phyloP scores from a whole-genome alignment of 371 early-diverging fungal genomes.

The Dichotomocladium elegans region DNA sequence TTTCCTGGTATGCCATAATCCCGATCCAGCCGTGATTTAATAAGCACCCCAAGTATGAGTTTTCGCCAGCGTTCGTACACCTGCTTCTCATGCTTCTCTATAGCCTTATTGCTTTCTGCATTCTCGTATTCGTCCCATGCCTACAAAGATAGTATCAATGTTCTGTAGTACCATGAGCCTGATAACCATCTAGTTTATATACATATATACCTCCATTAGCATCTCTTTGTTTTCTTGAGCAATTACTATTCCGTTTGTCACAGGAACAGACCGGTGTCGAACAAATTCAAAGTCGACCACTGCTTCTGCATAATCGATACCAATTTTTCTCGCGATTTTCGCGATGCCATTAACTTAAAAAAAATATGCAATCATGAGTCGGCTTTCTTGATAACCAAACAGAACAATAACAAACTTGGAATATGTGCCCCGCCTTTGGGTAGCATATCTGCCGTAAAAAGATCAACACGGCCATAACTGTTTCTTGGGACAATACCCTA shows the following conservation, averaged over 20 bases:
- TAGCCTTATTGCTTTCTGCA: slow-evolving; percentile 36
- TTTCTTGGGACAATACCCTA: slow-evolving; percentile 81
- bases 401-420: slow-evolving; percentile 37
- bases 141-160: slow-evolving; percentile 20
- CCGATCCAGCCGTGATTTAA: slow-evolving; percentile 48
- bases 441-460: slow-evolving; percentile 80
- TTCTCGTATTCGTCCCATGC: slow-evolving; percentile 47
- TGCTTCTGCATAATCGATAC: slow-evolving; percentile 78
- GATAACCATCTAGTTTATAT: background rate
- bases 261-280: slow-evolving; percentile 61
- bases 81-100: slow-evolving; percentile 47
- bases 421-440: slow-evolving; percentile 82
- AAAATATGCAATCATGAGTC: background rate
- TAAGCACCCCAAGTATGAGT: slow-evolving; percentile 49
- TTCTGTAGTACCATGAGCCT: background rate
- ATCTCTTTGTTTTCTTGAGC: slow-evolving; percentile 55
- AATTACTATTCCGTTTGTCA: slow-evolving; percentile 72
- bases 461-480: slow-evolving; percentile 74
- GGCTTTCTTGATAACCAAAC: background rate
- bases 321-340: slow-evolving; percentile 64
- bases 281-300: slow-evolving; percentile 81
- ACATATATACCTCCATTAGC: slow-evolving; percentile 53
- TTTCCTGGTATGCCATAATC: slow-evolving; percentile 37
- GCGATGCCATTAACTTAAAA: slow-evolving; percentile 56
- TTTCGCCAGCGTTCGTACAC: slow-evolving; percentile 58